Evolutionary conservation across 768 basidiomycete genomes (phyloP).

Genomic region (Pholiota conissans): DNA sequence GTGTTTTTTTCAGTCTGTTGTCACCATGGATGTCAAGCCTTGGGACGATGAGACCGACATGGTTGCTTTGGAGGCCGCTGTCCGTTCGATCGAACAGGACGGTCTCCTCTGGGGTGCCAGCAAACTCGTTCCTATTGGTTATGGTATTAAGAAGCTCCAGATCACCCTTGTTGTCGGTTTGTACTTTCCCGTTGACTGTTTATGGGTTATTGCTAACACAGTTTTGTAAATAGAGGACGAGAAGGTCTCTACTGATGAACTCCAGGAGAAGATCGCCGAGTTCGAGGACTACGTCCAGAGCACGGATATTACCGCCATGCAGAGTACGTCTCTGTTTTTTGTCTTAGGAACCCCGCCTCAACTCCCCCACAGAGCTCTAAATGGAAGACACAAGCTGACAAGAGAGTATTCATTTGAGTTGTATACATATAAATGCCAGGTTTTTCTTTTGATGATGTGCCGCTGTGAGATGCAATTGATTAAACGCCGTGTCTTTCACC

Average conservation of each 20-base stretch:
- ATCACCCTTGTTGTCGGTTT: slow-evolving; percentile 59
- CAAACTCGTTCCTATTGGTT: slow-evolving; percentile 91
- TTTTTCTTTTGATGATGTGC: slow-evolving; percentile 5
- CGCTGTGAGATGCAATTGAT: slow-evolving; percentile 2
- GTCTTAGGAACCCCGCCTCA: background rate
- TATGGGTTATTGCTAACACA: background rate
- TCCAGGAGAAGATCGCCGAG: slow-evolving; percentile 87
- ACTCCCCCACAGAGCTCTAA: slow-evolving; percentile 22
- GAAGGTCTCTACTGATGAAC: slow-evolving; percentile 87
- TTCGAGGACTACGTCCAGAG: slow-evolving; percentile 91
- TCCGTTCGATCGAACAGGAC: slow-evolving; percentile 83
- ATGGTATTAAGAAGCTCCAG: slow-evolving; percentile 90
- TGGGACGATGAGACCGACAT: slow-evolving; percentile 99
- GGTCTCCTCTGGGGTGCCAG: slow-evolving; percentile 96
- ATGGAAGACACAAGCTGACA: background rate
- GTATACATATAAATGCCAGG: slow-evolving; percentile 14
- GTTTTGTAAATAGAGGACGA: slow-evolving; percentile 75
- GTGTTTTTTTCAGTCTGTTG: slow-evolving; percentile 72
- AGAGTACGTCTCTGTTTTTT: slow-evolving; percentile 57
- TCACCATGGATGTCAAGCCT: slow-evolving; percentile 97
- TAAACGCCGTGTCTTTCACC: background rate
- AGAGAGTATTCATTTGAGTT: slow-evolving; percentile 4
- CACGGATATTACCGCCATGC: slow-evolving; percentile 91
- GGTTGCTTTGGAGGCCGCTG: slow-evolving; percentile 77
- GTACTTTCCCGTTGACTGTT: slow-evolving; percentile 18